Percentiles rank a stretch among this genome's conserved stretches.
Evolutionary conservation across 805 yeast genomes (phyloP).

Genomic region (Pichia exigua): DNA sequence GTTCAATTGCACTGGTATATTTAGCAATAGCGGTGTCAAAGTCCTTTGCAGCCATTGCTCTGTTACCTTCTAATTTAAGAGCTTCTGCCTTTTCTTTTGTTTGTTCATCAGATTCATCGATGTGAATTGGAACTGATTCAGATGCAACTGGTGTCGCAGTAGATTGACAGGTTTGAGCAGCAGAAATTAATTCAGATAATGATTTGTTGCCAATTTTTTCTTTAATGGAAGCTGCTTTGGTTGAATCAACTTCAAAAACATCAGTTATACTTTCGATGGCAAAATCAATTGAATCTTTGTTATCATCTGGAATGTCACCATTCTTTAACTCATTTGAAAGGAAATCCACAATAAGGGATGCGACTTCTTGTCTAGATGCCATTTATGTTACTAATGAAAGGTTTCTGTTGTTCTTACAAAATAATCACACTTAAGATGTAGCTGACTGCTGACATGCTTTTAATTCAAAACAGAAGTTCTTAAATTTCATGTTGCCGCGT

Average conservation of each 20-base stretch:
- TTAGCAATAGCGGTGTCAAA: constrained; percentile 63
- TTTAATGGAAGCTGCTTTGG: constrained; percentile 24
- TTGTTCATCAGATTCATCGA: constrained; percentile 38
- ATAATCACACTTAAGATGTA: no score
- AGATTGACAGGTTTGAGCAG: constrained; percentile 7
- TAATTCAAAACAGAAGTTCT: neutral
- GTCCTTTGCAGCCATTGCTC: constrained; percentile 72
- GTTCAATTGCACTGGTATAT: constrained; percentile 72
- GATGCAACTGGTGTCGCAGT: constrained; percentile 8
- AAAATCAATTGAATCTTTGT: constrained; percentile 81
- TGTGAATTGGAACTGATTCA: constrained; percentile 33
- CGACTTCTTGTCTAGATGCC: constrained; percentile 52
- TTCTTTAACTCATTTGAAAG: constrained; percentile 50
- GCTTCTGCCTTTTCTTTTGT: constrained; percentile 69
- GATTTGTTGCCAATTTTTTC: constrained; percentile 40
- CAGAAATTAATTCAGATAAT: constrained; percentile 37
- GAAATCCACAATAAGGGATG: constrained; percentile 68
- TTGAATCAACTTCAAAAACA: constrained; percentile 57
- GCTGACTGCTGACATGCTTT: neutral
- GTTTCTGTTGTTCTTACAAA: neutral
- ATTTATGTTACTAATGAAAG: constrained; percentile 1
- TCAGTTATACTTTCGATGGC: constrained; percentile 91
- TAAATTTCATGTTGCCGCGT: neutral
- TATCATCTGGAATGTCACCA: constrained; percentile 68
- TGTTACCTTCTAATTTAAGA: constrained; percentile 81